These are phyloP conservation scores for Cutaneotrichosporon mucoides DNA, from an alignment of 1,284 basidiomycete species.

Conservation along the genomic window DNA sequence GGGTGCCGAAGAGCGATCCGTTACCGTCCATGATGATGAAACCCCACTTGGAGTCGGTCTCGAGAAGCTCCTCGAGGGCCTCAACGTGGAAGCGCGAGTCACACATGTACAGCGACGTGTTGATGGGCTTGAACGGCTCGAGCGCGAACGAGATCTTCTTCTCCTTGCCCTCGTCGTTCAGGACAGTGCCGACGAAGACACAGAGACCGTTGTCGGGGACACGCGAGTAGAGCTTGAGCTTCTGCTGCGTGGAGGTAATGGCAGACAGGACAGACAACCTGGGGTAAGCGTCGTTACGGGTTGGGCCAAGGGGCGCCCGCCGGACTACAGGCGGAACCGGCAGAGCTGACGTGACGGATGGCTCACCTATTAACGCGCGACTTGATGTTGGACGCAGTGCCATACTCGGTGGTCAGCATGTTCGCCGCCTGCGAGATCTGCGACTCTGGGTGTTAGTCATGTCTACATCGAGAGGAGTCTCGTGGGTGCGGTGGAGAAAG, in stretches of 20 bases:
- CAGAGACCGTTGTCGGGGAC: slow-evolving; percentile 96
- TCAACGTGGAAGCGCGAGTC: slow-evolving; percentile 99
- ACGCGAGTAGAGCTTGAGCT: slow-evolving; percentile 91
- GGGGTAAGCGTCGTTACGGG: not conserved
- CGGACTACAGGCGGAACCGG: no score
- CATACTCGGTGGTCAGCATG: slow-evolving; percentile 98
- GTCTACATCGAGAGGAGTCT: not conserved
- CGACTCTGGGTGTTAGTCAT: slow-evolving; percentile 54
- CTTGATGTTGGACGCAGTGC: slow-evolving; percentile 98
- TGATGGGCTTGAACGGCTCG: slow-evolving; percentile 97
- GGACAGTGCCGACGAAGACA: slow-evolving; percentile 93
- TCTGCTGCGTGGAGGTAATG: slow-evolving; percentile 98
- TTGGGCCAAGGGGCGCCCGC: no score
- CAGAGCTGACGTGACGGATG: not conserved
- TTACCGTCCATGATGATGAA: slow-evolving; percentile 88
- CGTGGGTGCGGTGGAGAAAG: not conserved
- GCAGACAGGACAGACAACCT: slow-evolving; percentile 89
- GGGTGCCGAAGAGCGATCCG: slow-evolving; percentile 76
- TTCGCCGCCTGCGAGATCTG: slow-evolving; percentile 91
- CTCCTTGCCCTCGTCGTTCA: slow-evolving; percentile 98
- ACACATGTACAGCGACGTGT: slow-evolving; percentile 98
- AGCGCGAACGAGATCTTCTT: slow-evolving; percentile 98
- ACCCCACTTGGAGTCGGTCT: slow-evolving; percentile 95
- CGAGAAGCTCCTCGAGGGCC: slow-evolving; percentile 90
- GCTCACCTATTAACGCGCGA: slow-evolving; percentile 85